These are phyloP conservation scores for Coleophoma crateriformis DNA, from an alignment of 2,329 filamentous ascomycete genomes.

Conservation along the genomic window DNA sequence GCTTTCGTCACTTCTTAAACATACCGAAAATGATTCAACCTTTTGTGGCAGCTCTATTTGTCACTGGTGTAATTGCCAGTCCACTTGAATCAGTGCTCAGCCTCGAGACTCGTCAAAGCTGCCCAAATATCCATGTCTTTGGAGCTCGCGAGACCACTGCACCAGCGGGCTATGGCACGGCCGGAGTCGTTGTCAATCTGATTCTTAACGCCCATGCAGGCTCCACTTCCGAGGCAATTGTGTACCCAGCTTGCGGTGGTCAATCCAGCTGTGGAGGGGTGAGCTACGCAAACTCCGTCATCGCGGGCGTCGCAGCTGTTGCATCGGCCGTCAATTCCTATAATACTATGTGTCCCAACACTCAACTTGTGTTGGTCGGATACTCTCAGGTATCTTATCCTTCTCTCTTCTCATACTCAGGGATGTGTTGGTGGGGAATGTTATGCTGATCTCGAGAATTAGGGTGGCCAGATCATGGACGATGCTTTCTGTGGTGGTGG, in stretches of 20 bases:
- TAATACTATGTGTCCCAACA: constrained; percentile 48
- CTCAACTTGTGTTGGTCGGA: constrained; percentile 54
- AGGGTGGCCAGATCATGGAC: constrained; percentile 59
- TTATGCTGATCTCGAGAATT: constrained; percentile 1
- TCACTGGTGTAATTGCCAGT: background rate
- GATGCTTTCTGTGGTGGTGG: constrained; percentile 55
- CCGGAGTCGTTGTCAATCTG: constrained; percentile 42
- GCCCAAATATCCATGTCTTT: constrained; percentile 42
- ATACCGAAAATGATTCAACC: constrained; percentile 1
- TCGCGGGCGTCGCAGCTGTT: constrained; percentile 52
- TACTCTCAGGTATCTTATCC: constrained; percentile 47
- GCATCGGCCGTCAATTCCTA: constrained; percentile 53
- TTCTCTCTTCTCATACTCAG: background rate
- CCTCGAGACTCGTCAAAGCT: constrained; percentile 16
- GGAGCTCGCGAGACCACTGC: constrained; percentile 45
- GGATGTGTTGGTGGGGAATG: background rate
- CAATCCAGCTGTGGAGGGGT: constrained; percentile 50
- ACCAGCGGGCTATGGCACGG: constrained; percentile 43
- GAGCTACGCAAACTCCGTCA: constrained; percentile 53
- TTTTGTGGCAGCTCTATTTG: constrained; percentile 1
- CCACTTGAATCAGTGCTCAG: background rate
- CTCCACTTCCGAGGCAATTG: constrained; percentile 48
- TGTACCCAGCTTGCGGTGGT: constrained; percentile 59
- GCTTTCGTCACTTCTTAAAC: background rate
- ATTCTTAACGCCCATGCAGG: constrained; percentile 42